Percentiles rank a stretch among this genome's conserved stretches.
Evolutionary conservation across 805 yeast species (phyloP).

Genomic region (Yamadazyma akitaensis): DNA sequence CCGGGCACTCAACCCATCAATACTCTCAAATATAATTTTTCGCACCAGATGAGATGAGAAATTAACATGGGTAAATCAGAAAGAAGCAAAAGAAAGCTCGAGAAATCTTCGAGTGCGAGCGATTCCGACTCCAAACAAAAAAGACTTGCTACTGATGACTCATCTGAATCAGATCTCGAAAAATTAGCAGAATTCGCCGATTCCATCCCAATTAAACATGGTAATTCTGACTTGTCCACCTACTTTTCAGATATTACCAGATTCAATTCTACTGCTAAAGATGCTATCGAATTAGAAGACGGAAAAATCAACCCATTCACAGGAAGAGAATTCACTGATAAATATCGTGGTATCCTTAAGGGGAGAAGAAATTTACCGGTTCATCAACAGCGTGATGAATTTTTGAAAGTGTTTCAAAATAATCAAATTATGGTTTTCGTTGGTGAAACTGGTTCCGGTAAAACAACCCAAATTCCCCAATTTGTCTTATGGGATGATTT

Average conservation of each 20-base stretch:
- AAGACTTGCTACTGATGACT: constrained; percentile 6
- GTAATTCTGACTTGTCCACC: constrained; percentile 3
- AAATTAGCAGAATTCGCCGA: constrained; percentile 1
- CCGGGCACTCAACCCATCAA: neutral
- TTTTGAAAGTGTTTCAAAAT: constrained; percentile 74
- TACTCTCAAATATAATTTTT: neutral
- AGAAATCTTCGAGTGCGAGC: neutral
- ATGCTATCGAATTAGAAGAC: constrained; percentile 57
- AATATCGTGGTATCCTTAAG: constrained; percentile 75
- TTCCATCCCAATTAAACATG: neutral
- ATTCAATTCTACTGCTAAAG: constrained; percentile 62
- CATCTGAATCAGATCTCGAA: constrained; percentile 5
- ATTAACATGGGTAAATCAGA: constrained; percentile 7
- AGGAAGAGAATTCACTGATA: constrained; percentile 55
- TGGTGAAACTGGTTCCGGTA: constrained; percentile 99
- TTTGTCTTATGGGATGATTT: constrained; percentile 89
- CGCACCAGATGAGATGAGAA: constrained; percentile 9
- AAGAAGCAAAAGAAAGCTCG: constrained; percentile 10
- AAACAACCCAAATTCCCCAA: constrained; percentile 97
- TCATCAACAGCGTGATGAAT: constrained; percentile 88
- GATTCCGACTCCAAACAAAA: neutral
- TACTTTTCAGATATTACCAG: constrained; percentile 35
- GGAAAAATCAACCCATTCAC: constrained; percentile 76
- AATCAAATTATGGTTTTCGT: constrained; percentile 97
- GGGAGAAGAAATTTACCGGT: constrained; percentile 88